Evolutionary conservation across 1,284 basidiomycete genomes (phyloP).

Genomic region (Mycosarcoma mackinlayi): DNA sequence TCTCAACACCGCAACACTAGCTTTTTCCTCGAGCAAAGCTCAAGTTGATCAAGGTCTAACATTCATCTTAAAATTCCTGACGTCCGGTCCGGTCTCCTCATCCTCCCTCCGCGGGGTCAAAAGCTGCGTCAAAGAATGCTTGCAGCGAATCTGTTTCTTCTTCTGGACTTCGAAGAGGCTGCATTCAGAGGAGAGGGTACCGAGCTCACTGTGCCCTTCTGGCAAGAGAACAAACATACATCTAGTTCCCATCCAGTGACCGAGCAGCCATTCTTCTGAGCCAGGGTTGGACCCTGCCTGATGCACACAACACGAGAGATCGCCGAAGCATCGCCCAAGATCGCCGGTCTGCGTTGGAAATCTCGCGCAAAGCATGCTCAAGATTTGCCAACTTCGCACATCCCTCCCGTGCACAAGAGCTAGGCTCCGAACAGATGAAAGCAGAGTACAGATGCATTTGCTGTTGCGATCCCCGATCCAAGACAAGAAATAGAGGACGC

Average conservation of each 20-base stretch:
- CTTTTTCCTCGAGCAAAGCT: too few species aligned
- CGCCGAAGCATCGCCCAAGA: neutral
- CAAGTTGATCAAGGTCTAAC: constrained; percentile 25
- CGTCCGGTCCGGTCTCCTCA: constrained; percentile 3
- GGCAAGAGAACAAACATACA: neutral
- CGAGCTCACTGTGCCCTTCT: too few species aligned
- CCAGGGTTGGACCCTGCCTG: neutral
- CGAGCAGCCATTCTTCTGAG: too few species aligned
- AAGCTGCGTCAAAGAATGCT: neutral
- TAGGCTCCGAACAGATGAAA: neutral
- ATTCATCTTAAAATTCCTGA: neutral
- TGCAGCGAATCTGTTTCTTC: too few species aligned
- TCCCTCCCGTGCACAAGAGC: neutral
- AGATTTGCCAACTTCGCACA: neutral
- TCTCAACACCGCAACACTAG: neutral
- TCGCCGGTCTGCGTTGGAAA: neutral
- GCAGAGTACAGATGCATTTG: constrained; percentile 1
- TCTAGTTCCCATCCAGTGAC: too few species aligned
- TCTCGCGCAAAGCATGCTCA: neutral
- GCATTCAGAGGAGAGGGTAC: too few species aligned
- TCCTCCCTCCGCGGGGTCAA: constrained; percentile 1
- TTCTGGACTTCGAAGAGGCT: too few species aligned
- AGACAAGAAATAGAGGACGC: neutral
- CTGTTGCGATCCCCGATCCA: neutral
- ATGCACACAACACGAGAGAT: neutral